phyloP scores from a whole-genome alignment of 305 asterid species.

The Petunia hybrid region DNA sequence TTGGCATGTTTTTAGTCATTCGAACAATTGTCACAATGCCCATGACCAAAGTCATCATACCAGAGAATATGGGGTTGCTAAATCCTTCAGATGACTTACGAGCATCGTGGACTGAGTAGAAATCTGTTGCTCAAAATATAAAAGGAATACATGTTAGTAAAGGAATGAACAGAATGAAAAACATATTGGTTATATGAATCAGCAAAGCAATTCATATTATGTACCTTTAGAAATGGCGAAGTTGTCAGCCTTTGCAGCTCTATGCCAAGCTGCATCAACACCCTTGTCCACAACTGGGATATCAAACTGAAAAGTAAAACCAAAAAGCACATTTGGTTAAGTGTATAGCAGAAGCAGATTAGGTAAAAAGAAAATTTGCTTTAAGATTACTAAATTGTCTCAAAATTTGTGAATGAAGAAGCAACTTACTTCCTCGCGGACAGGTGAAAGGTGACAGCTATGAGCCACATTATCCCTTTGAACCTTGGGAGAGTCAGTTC shows the following conservation, averaged over 20 bases:
- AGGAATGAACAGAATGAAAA: not conserved
- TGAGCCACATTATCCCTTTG: constrained; percentile 23
- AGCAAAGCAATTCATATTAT: not conserved
- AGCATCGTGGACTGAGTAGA: constrained; percentile 43
- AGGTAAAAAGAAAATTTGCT: not conserved
- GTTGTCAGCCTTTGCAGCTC: constrained; percentile 38
- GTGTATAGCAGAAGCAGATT: not conserved
- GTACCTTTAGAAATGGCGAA: constrained; percentile 60
- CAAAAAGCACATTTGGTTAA: not conserved
- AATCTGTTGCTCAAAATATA: constrained; percentile 40
- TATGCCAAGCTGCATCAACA: constrained; percentile 59
- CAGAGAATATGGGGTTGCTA: constrained; percentile 67
- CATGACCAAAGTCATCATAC: constrained; percentile 80
- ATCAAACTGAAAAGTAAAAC: constrained; percentile 26
- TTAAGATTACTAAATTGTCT: not conserved
- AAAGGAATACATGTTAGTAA: not conserved
- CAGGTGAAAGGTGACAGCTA: constrained; percentile 49
- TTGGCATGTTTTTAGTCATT: constrained; percentile 86
- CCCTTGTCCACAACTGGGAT: constrained; percentile 58
- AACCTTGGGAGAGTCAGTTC: constrained; percentile 40
- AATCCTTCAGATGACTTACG: constrained; percentile 49
- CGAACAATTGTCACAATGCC: constrained; percentile 83
- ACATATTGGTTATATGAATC: not conserved
- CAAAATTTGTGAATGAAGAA: not conserved
- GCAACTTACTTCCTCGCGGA: constrained; percentile 66